Base-by-base conservation (phyloP, 805 yeast genomes). In the Peterozyma xylosa region DNA sequence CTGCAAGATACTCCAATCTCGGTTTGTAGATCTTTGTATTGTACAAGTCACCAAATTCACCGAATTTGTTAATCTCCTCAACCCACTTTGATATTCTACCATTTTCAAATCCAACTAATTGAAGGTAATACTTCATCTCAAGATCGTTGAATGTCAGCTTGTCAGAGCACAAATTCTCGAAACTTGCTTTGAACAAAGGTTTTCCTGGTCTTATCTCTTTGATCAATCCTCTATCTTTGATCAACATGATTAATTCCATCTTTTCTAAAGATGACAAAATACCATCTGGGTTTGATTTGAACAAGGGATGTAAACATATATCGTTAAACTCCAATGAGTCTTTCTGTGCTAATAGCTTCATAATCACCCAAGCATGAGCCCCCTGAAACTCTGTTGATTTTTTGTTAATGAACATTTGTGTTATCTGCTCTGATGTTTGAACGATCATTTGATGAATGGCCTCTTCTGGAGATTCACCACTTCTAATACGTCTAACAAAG, bases 331-430 rank as follows among this genome's bases (percentile, higher is more conserved):
- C 51, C 2, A 86, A 62, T 3, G 55, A 51, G 0, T 75, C 78
- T 0, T 64, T 53, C 9, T 64, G 59, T 1, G 88, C 75, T 34
- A 93, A 68, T 34, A 73, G 48, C 53, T 82, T 83, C 53, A 91
- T 78, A 17, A 93, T 56, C 17, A 72, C 76, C 98, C 99, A 93
- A 0, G 88, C 93, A 57, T 91, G 96, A 1, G 95, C 86, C 11
- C 82, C 66, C 21, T 76, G 73, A 71, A 90, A 78, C 21, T 59
- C 60, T 32, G 59, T 59, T 13, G 57, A 43, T 17, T 64, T 61
- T 15, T 67, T 66, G 37, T 64, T 70, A 40, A 77, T 69, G 60
- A 82, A 89, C 54, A 86, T 80, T 43, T 91, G 96, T 2, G 91
- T 78, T 15, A 91, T 76, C 57, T 91, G 97, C 53, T 87, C 90